Evolutionary conservation across 2,329 filamentous ascomycete genomes (phyloP), one percentile per base, ranked within the genome.

Genomic region (Colletotrichum sp.): DNA sequence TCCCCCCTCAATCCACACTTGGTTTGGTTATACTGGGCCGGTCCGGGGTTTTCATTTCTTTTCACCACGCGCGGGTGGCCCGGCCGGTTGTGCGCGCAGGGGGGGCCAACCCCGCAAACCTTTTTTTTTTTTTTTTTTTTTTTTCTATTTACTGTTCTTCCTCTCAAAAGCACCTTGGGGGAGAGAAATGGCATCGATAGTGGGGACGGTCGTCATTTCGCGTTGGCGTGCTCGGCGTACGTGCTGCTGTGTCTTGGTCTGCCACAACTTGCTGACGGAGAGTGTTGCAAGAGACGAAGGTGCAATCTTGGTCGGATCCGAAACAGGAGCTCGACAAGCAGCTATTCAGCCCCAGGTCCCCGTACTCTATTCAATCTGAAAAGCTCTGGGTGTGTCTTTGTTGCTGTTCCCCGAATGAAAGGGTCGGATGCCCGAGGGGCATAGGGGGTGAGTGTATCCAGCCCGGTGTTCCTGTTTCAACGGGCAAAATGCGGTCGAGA

Each of bases 381-480:
- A 26, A 75, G 69, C 69, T 75, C 63, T 72, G 73, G 70, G 68
- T 60, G 72, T 72, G 69, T 39, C 16, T 57, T 18, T 60, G n/a
- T 12, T 22, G 18, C 30, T 24, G 26, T 48, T 63, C 55, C 59
- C 57, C 72, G 36, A 72, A 72, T 72, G 39, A 68, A 18, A 48
- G 30, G 15, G 32, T 24, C 26, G 44, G 28, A 26, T 30, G 39
- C 44, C 18, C 32, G 8, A 32, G 22, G 10, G 18, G 32, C 28
- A 28, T 9, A 28, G 32, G 70, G 73, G 39, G 73, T 75, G 73
- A 24, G 32, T 18, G 13, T 75, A 75, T 75, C 73, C 59, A 39
- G n/a, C 15, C 32, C 59, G n/a, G 62, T 63, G 55, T 62, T 68
- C 44, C 44, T 73, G 64, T 73, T 73, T 75, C 73, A 75, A 73